Percentiles rank a stretch among this genome's conserved stretches.
phyloP scores from a whole-genome alignment of 2,329 filamentous ascomycete species.

The Xylariomycetidae sp. region DNA sequence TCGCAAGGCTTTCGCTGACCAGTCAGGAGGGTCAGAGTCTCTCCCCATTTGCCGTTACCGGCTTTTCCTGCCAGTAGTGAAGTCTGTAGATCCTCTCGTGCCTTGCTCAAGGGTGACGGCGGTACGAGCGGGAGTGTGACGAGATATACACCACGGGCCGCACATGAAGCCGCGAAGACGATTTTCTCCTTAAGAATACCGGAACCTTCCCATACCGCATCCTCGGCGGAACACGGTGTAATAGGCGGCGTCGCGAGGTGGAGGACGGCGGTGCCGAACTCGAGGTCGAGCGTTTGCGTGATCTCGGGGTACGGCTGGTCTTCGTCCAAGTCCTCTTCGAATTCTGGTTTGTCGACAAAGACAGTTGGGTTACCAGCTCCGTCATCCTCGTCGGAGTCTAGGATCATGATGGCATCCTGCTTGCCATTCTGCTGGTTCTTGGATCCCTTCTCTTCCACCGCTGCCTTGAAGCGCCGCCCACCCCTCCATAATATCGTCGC shows the following conservation, averaged over 20 bases:
- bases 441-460: slow-evolving; percentile 18
- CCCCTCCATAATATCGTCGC: slow-evolving; percentile 58
- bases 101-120: slow-evolving; percentile 54
- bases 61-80: slow-evolving; percentile 47
- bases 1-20: slow-evolving; percentile 49
- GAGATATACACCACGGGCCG: slow-evolving; percentile 50
- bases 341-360: slow-evolving; percentile 51
- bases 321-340: slow-evolving; percentile 45
- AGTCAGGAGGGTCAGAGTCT: slow-evolving; percentile 47
- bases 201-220: slow-evolving; percentile 40
- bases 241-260: slow-evolving; percentile 52
- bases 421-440: slow-evolving; percentile 47
- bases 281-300: slow-evolving; percentile 55
- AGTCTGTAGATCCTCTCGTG: slow-evolving; percentile 44
- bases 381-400: slow-evolving; percentile 58
- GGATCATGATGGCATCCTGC: slow-evolving; percentile 51
- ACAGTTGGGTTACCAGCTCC: slow-evolving; percentile 17
- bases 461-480: slow-evolving; percentile 50
- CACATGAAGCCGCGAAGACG: slow-evolving; percentile 55
- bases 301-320: slow-evolving; percentile 48
- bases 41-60: slow-evolving; percentile 58
- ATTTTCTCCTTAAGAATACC: slow-evolving; percentile 50
- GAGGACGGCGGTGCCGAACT: slow-evolving; percentile 48
- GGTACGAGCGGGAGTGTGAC: slow-evolving; percentile 56
- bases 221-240: slow-evolving; percentile 40